Conservation (phyloP, 2,329 filamentous ascomycete species). For the Chaetomium sp. region DNA sequence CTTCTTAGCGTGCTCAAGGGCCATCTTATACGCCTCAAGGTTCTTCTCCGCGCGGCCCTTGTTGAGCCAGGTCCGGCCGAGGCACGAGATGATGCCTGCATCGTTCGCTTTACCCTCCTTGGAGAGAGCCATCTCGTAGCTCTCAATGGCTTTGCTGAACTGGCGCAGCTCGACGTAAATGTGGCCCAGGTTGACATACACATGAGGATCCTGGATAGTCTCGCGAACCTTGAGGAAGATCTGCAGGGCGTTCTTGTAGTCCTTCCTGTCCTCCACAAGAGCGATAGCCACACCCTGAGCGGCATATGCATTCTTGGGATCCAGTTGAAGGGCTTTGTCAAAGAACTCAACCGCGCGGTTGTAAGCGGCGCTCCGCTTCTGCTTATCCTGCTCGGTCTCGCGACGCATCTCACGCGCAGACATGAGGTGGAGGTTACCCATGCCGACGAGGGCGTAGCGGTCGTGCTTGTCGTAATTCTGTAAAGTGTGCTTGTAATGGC, state of each 20-base stretch:
- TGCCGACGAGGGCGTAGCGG: constrained; percentile 89
- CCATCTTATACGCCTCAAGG: constrained; percentile 50
- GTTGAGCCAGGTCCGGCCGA: constrained; percentile 81
- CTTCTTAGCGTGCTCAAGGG: constrained; percentile 57
- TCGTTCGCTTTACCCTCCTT: constrained; percentile 71
- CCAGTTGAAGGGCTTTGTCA: constrained; percentile 92
- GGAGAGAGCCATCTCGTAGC: constrained; percentile 78
- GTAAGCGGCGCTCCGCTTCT: constrained; percentile 82
- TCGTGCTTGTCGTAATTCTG: constrained; percentile 96
- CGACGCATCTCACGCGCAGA: constrained; percentile 91
- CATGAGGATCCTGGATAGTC: constrained; percentile 78
- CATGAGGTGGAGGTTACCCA: constrained; percentile 88
- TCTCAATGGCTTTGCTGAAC: constrained; percentile 85
- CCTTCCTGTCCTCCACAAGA: constrained; percentile 88
- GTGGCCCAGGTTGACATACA: constrained; percentile 90
- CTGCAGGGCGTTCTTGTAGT: constrained; percentile 71
- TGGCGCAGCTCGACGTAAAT: constrained; percentile 87
- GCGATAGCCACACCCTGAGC: constrained; percentile 95
- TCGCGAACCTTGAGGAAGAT: constrained; percentile 89
- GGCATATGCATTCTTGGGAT: constrained; percentile 90
- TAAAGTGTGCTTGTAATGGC: constrained; percentile 93
- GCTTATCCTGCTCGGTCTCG: constrained; percentile 81
- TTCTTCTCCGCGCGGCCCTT: constrained; percentile 61
- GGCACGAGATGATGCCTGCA: constrained; percentile 71
- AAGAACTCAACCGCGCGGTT: constrained; percentile 95